Base-by-base conservation (phyloP, 2,329 filamentous ascomycete genomes). In the Lithohypha guttulata region DNA sequence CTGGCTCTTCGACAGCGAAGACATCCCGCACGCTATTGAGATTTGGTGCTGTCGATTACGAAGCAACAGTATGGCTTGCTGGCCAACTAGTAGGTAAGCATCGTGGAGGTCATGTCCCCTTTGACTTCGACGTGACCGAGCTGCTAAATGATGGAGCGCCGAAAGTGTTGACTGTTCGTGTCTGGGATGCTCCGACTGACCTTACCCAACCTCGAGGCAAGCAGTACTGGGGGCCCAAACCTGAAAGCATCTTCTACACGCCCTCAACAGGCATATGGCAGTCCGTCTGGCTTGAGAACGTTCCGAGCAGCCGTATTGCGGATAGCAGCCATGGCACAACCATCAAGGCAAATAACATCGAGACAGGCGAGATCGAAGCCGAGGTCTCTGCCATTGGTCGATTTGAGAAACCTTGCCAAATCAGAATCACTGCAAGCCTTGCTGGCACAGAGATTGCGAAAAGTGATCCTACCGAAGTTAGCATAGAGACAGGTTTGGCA, bases 211-310 rank as follows among this genome's bases (percentile, higher is more conserved):
- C 75, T 1, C 65, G 78, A 21, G 78, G 78, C 0, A 82, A 82
- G 55, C 78, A 82, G 55, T 81, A 82, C 54, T 78, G 81, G 54
- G 71, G 69, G 0, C 52, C 69, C 1, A 59, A 57, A 0, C 73
- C 71, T 0, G 68, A 64, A 8, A 72, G 77, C 49, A 84, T 84
- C 43, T 84, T 80, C 55, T 84, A 84, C 54, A 75, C 75, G 0
- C 75, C 80, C 0, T 84, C 79, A 53, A 79, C 75, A 22, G 80
- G 80, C 4, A 83, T 84, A 46, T 84, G 80, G 80, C 79, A 83
- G 53, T 70, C 69, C 13, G 79, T 84, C 0, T 84, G 79, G 79
- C 60, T 84, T 2, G 75, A 81, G 53, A 65, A 71, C n/a, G 75
- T 70, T 0, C 73, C 79, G 0, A 45, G 59, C 0, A 66, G 71